Percentiles rank a stretch among this genome's conserved stretches.
Conservation (phyloP, 169 alveolate species). For the Neospora caninum region DNA sequence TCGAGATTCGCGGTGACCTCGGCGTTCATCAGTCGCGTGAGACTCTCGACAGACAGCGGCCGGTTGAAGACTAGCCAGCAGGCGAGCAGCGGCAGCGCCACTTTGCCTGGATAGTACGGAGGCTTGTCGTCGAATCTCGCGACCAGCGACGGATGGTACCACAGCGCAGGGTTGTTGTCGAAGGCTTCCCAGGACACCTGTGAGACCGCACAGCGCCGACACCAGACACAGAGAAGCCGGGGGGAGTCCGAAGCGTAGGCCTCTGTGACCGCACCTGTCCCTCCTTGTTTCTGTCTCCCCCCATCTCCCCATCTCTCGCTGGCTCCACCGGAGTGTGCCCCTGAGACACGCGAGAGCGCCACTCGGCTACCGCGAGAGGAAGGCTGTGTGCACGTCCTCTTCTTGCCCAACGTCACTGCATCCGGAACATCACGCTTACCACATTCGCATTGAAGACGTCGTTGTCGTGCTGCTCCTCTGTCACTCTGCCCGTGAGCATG, state of each 20-base stretch:
- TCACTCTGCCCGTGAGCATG: slow-evolving; percentile 71
- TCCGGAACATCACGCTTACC: slow-evolving; percentile 33
- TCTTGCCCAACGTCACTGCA: too few relatives aligned
- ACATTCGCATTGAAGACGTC: slow-evolving; percentile 75
- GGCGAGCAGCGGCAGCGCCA: slow-evolving; percentile 88
- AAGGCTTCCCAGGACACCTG: slow-evolving; percentile 75
- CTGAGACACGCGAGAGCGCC: too few relatives aligned
- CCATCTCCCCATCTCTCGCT: too few relatives aligned
- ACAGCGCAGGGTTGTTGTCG: slow-evolving; percentile 85
- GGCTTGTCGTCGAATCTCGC: slow-evolving; percentile 87
- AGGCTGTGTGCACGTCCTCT: too few relatives aligned
- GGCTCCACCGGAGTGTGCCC: too few relatives aligned
- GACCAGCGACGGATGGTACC: slow-evolving; percentile 91
- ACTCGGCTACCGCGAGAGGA: too few relatives aligned
- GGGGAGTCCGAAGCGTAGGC: background rate
- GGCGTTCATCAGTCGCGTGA: slow-evolving; percentile 79
- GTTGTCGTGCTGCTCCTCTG: slow-evolving; percentile 68
- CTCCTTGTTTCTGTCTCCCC: too few relatives aligned
- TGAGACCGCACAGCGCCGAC: background rate
- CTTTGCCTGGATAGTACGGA: slow-evolving; percentile 90
- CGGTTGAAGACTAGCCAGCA: slow-evolving; percentile 87
- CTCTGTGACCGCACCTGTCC: too few relatives aligned
- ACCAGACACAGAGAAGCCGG: background rate
- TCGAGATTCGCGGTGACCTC: slow-evolving; percentile 35
- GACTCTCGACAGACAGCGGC: slow-evolving; percentile 86